Evolutionary conservation across 495 filamentous ascomycete species (phyloP).

Genomic region (Daldinia vernicosa): DNA sequence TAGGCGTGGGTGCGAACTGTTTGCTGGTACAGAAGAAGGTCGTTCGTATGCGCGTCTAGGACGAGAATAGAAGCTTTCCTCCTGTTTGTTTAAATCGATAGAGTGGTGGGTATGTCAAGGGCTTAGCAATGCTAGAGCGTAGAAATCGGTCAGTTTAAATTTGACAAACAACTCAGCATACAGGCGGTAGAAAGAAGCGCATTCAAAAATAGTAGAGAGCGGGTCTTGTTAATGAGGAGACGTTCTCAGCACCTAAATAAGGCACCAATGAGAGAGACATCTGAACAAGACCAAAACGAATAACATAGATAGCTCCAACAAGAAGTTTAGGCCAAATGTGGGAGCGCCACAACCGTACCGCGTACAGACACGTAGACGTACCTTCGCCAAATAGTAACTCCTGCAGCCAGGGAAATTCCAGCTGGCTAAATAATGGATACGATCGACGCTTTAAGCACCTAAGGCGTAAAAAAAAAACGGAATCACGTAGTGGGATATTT

Average conservation of each 20-base stretch:
- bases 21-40: slow-evolving; percentile 6
- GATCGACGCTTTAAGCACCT: slow-evolving; percentile 11
- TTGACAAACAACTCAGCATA: not conserved
- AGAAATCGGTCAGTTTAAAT: slow-evolving; percentile 16
- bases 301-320: slow-evolving; percentile 1
- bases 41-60: slow-evolving; percentile 18
- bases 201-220: not conserved
- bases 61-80: slow-evolving; percentile 17
- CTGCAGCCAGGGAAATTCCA: not conserved
- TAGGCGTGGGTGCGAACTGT: slow-evolving; percentile 7
- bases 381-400: slow-evolving; percentile 13
- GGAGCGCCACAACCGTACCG: not conserved
- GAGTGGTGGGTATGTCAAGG: slow-evolving; percentile 32
- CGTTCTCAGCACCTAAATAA: not conserved
- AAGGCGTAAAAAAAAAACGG: slow-evolving; percentile 11
- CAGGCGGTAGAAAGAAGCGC: not conserved
- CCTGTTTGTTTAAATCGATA: slow-evolving; percentile 15
- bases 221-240: not conserved
- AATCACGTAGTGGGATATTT: slow-evolving; percentile 3
- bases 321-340: not conserved
- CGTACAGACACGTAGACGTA: slow-evolving; percentile 20
- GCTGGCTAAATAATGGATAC: slow-evolving; percentile 4
- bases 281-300: slow-evolving; percentile 2
- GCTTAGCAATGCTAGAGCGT: slow-evolving; percentile 24
- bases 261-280: slow-evolving; percentile 11